Base-by-base conservation (phyloP, 352 stramenopile genomes). In the Phytophthora aleatoria region DNA sequence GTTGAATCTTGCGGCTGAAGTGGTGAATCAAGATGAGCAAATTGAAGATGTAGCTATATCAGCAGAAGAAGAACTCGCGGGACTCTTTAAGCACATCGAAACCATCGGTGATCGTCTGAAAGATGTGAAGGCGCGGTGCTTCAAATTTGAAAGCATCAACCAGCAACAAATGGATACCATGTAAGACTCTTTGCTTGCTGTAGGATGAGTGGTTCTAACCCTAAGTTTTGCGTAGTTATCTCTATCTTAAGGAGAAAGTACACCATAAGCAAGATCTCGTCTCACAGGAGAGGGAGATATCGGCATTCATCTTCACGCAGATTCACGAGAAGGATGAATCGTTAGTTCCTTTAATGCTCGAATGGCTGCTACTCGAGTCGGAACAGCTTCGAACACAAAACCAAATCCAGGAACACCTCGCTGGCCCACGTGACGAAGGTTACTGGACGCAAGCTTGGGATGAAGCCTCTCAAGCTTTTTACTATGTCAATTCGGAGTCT, bases 241-340 rank as follows among this genome's bases (percentile, higher is more conserved):
- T 94, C 13, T 94, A 79, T 60, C 61, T 94, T 9, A 94, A 94
- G 47, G 85, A 94, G 50, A 94, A 94, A 45, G 78, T 94, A 9
- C 85, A 94, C 48, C 76, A 82, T 48, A 73, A 86, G 20, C 71
- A 91, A 26, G 85, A 94, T 50, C 72, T 94, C 10, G 83, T 89
- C 4, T 71, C 76, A 0, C 80, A 89, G 41, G 79, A 91, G 27
- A 82, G 76, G 8, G 83, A 89, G 11, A 92, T 94, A 20, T 75
- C 74, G 6, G 47, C 69, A 3, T 90, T 89, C 50, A 75, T 94
- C 36, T 91, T 92, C 60, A 59, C 69, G 0, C 61, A 86, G 8
- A 84, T 94, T 13, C 50, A 77, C 24, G 67, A 85, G 27, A 79
- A 72, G 8, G 83, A 94, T 24, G 76, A 85, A 7, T 45, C 70